Conservation (phyloP, 192 early-diverging fungal genomes). For the Coemansia reversa region DNA sequence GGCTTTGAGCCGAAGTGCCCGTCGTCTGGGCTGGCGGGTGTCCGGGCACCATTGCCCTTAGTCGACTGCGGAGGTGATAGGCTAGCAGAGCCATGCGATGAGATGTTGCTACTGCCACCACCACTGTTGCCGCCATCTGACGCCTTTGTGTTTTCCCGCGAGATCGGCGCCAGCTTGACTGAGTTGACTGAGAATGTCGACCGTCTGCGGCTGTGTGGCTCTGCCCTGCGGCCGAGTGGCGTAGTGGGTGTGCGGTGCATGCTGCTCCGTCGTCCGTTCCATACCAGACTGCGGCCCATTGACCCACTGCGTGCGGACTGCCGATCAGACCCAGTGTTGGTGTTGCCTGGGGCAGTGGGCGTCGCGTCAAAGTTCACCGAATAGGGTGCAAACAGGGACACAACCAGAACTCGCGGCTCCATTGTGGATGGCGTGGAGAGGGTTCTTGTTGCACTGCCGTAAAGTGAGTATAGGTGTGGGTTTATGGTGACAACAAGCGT, state of each 20-base stretch:
- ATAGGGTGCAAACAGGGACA: constrained; percentile 71
- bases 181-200: constrained; percentile 47
- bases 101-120: constrained; percentile 2
- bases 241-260: constrained; percentile 50
- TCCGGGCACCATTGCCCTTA: constrained; percentile 9
- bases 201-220: constrained; percentile 52
- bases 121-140: constrained; percentile 1
- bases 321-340: constrained; percentile 19
- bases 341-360: constrained; percentile 12
- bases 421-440: constrained; percentile 6
- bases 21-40: background rate
- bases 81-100: constrained; percentile 10
- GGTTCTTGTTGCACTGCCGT: background rate
- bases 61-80: constrained; percentile 16
- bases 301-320: constrained; percentile 37
- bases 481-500: background rate
- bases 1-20: background rate
- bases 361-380: constrained; percentile 63
- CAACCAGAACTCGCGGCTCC: constrained; percentile 65
- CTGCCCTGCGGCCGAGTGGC: constrained; percentile 46
- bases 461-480: background rate
- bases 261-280: constrained; percentile 54
- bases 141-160: constrained; percentile 27
- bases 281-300: constrained; percentile 37
- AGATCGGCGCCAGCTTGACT: constrained; percentile 48